Evolutionary conservation across 2,329 filamentous ascomycete species (phyloP).

Genomic region (Colletotrichum scovillei): DNA sequence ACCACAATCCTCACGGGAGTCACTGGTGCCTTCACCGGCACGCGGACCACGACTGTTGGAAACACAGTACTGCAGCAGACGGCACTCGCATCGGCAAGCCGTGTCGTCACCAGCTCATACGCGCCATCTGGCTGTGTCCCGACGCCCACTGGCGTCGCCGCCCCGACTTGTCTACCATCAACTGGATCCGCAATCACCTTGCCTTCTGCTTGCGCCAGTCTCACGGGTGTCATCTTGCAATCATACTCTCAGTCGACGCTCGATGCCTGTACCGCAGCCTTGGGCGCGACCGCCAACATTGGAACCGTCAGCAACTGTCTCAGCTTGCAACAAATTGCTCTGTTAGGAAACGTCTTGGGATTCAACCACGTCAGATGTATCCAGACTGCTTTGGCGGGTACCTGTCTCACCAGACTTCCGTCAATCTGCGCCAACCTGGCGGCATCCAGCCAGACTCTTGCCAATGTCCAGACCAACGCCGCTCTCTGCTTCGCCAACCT

Average conservation of each 20-base stretch:
- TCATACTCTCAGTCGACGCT: not conserved
- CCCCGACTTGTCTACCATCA: not conserved
- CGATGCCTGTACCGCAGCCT: not conserved
- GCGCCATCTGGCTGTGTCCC: constrained; percentile 15
- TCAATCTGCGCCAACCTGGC: not conserved
- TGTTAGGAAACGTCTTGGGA: not conserved
- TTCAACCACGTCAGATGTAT: not conserved
- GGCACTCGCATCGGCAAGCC: not conserved
- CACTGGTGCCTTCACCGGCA: not conserved
- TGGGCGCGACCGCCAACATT: not conserved
- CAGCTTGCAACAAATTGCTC: too few relatives aligned
- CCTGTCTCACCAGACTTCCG: not conserved
- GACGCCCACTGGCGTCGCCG: not conserved
- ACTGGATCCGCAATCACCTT: not conserved
- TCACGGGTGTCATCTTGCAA: not conserved
- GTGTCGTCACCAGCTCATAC: not conserved
- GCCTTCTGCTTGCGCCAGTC: not conserved
- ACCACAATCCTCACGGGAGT: not conserved
- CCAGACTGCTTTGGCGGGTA: not conserved
- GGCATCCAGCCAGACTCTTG: not conserved
- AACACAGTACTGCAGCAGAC: not conserved
- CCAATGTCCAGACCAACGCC: not conserved
- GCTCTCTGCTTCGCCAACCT: not conserved
- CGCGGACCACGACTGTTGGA: not conserved
- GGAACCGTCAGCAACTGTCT: not conserved